A percentile compares a stretch with the other conserved stretches of the same genome.
These are phyloP conservation scores for Lycium barbarum DNA, from an alignment of 257 asterid genomes.

Conservation along the genomic window DNA sequence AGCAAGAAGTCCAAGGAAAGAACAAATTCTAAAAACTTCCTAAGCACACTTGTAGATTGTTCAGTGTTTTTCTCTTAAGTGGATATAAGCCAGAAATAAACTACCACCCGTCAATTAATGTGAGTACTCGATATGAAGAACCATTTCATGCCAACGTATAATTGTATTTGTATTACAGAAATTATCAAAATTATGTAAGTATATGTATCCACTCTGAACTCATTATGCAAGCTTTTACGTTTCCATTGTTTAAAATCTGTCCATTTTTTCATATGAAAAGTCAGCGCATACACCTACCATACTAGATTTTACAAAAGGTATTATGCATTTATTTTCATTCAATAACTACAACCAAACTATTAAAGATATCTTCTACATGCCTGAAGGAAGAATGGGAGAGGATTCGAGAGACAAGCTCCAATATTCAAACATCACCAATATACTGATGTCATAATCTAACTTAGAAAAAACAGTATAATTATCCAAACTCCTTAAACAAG, in stretches of 20 bases:
- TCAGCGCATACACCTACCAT: constrained; percentile 7
- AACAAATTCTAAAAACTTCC: not conserved
- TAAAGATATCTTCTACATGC: not conserved
- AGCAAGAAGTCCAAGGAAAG: constrained; percentile 8
- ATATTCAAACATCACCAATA: constrained; percentile 5
- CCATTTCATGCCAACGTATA: constrained; percentile 2
- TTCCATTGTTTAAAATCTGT: not conserved
- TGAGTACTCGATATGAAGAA: constrained; percentile 8
- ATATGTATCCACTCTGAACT: not conserved
- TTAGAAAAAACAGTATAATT: not conserved
- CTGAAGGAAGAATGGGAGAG: not conserved
- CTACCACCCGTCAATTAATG: not conserved
- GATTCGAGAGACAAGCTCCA: not conserved
- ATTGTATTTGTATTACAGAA: not conserved
- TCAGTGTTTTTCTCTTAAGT: not conserved
- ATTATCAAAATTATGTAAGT: not conserved
- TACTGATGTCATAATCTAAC: not conserved
- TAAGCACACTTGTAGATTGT: not conserved
- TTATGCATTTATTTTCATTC: not conserved
- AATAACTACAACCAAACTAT: not conserved
- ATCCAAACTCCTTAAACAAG: not conserved
- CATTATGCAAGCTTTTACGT: not conserved
- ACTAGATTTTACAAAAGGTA: constrained; percentile 17
- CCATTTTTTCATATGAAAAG: not conserved
- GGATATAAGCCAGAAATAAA: not conserved